Conservation (phyloP, 768 basidiomycete genomes). For the Russula foetens region DNA sequence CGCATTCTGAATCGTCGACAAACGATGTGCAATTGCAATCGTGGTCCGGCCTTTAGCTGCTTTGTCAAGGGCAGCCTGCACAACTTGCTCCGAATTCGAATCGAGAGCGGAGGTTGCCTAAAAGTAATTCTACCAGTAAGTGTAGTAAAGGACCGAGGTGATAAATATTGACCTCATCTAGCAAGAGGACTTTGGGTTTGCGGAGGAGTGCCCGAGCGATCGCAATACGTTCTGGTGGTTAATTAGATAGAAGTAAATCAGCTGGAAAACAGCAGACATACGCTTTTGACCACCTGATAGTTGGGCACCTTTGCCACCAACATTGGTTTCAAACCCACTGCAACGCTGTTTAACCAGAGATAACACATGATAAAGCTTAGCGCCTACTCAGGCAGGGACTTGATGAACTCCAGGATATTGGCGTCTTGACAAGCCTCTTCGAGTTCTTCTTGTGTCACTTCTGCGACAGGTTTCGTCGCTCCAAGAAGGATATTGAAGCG, state of each 20-base stretch:
- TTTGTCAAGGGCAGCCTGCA: no score
- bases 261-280: neutral
- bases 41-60: no score
- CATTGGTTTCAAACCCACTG: constrained; percentile 87
- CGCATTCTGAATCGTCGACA: no score
- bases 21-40: no score
- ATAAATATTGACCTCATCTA: constrained; percentile 22
- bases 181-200: constrained; percentile 27
- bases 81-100: no score
- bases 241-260: constrained; percentile 26
- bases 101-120: constrained; percentile 42
- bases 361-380: constrained; percentile 10
- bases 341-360: constrained; percentile 22
- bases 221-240: constrained; percentile 30
- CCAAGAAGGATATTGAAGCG: no score
- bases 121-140: neutral
- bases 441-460: constrained; percentile 79
- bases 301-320: constrained; percentile 71
- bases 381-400: no score
- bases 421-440: constrained; percentile 79
- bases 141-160: no score
- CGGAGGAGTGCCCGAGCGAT: constrained; percentile 26
- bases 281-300: no score
- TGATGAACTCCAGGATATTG: no score
- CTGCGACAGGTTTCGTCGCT: constrained; percentile 57